Base-by-base conservation (phyloP, 1,284 basidiomycete genomes). In the Moesziomyces parantarcticus region DNA sequence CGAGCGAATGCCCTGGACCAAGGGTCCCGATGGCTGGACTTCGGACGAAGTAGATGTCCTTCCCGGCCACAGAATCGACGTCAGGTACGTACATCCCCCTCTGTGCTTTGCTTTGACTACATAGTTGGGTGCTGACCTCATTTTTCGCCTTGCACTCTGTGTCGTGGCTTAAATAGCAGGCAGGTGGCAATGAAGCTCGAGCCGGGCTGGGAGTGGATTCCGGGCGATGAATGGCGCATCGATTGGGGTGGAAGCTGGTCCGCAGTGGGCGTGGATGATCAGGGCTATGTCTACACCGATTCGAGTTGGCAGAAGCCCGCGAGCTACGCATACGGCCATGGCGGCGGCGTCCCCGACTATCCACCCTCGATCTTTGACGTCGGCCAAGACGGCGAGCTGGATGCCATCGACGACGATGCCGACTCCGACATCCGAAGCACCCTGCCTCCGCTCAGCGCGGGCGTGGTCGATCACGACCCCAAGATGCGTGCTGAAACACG, bases 151-250 rank as follows among this genome's bases (percentile, higher is more conserved):
- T 1, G 13, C 21, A 6, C 25, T 41, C 34, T n/a, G 29, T n/a
- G 26, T 51, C 34, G 48, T 50, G 13, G 11, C 18, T 9, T 29
- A 23, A 69, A 66, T 55, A 75, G 72, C 58, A 80, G 75, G 54
- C 75, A 80, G 50, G 72, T 79, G 16, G 69, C 76, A 11, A 75
- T 78, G 72, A 63, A 62, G 22, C 75, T 79, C 21, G 79, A 80
- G 18, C 57, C 65, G 7, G 82, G 82, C 14, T 83, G 80, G 75
- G 69, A 68, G 40, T 83, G 80, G 80, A 46, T 83, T 22, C 64
- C 77, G 2, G 79, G 77, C 20, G 82, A 83, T 23, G 76, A 78
- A 7, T 83, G 82, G 82, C 63, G 82, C n/a, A 83, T 83, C 57
- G 82, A 83, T 52, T 83, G 79, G 78, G 70, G 77, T 11, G 82